Evolutionary conservation across 148 eudicot species (phyloP).

Genomic region (Fagopyrum homotropicum): DNA sequence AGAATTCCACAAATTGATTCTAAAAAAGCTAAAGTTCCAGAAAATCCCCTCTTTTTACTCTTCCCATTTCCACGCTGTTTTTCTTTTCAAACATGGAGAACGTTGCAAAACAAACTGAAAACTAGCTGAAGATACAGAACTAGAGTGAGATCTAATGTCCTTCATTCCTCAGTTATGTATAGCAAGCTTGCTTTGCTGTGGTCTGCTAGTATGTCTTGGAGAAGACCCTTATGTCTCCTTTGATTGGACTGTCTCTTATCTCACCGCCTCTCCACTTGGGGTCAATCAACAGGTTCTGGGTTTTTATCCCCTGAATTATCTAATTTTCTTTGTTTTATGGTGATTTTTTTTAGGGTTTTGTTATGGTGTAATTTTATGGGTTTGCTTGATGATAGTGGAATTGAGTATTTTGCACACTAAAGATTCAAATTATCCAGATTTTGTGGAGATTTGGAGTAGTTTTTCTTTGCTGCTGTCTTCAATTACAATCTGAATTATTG

Average conservation of each 20-base stretch:
- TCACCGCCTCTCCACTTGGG: conserved; percentile 77
- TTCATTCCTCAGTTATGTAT: background rate
- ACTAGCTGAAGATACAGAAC: background rate
- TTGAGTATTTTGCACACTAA: background rate
- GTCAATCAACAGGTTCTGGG: conserved; percentile 67
- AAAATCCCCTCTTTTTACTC: background rate
- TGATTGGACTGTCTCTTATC: conserved; percentile 87
- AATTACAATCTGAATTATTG: background rate
- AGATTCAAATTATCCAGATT: background rate
- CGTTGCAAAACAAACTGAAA: background rate
- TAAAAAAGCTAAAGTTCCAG: background rate
- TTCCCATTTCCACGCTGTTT: background rate
- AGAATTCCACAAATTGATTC: conserved; percentile 8
- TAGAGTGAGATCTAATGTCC: conserved; percentile 7
- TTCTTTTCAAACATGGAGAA: background rate
- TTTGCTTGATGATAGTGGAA: background rate
- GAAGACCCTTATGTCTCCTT: conserved; percentile 74
- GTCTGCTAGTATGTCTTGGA: conserved; percentile 26
- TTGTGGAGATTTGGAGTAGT: conserved; percentile 2
- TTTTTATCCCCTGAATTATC: background rate
- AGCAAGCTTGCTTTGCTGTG: conserved; percentile 1
- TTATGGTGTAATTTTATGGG: background rate
- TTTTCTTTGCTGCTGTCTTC: background rate
- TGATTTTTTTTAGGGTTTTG: background rate
- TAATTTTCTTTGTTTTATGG: background rate